Evolutionary conservation across 306 rosid genomes (phyloP).

Genomic region (Acacia crassicarpa): DNA sequence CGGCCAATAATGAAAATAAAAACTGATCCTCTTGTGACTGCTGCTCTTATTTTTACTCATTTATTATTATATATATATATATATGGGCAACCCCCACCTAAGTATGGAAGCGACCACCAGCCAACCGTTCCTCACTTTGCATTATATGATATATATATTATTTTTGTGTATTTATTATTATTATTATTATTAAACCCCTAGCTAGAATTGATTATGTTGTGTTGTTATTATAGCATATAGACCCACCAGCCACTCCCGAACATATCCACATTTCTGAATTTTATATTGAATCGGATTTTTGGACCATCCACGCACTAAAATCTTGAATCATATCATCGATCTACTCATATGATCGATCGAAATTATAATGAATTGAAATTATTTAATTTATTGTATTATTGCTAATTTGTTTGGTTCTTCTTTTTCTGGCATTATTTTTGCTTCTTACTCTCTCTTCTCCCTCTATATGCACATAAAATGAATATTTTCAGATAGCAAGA

Average conservation of each 20-base stretch:
- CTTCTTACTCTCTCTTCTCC: background rate
- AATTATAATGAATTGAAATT: conserved; percentile 36
- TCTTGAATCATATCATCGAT: conserved; percentile 45
- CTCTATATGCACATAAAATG: conserved; percentile 12
- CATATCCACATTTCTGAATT: conserved; percentile 48
- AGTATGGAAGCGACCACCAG: conserved; percentile 79
- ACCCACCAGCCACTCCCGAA: conserved; percentile 64
- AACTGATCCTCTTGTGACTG: conserved; percentile 50
- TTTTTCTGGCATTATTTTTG: conserved; percentile 38
- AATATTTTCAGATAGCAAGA: conserved; percentile 39
- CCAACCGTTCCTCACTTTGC: conserved; percentile 64
- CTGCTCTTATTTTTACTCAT: conserved; percentile 32
- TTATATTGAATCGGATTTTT: conserved; percentile 40
- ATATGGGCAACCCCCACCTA: conserved; percentile 70
- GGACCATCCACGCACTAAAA: conserved; percentile 48
- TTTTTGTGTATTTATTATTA: conserved; percentile 21
- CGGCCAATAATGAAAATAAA: conserved; percentile 16
- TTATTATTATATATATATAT: conserved; percentile 39
- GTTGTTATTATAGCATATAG: conserved; percentile 50
- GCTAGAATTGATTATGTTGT: conserved; percentile 36
- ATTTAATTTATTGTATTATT: conserved; percentile 49
- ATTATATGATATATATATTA: conserved; percentile 43
- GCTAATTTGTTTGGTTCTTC: conserved; percentile 51
- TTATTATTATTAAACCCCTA: conserved; percentile 22
- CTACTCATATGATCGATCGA: conserved; percentile 41